Conservation (phyloP, 139 green algal genomes). For the Closterium sp. region DNA sequence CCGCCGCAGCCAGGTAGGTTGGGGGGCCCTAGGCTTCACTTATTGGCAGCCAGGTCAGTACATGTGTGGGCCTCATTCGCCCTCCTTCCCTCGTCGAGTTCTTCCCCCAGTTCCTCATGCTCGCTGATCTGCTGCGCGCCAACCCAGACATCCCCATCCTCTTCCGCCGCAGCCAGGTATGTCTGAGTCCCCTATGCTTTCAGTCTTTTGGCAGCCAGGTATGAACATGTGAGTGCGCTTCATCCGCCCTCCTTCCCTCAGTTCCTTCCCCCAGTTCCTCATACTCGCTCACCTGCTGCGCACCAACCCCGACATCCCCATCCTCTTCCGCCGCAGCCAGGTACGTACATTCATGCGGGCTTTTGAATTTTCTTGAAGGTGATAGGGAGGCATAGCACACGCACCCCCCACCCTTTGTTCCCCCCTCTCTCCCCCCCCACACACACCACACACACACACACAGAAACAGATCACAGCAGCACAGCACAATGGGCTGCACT, state of each 20-base stretch:
- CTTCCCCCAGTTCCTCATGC: background rate
- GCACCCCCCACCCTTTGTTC: no score
- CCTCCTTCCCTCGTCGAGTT: background rate
- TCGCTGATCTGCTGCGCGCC: background rate
- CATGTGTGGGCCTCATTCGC: background rate
- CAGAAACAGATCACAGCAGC: no score
- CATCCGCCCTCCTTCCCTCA: background rate
- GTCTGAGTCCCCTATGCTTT: no score
- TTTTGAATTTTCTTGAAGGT: no score
- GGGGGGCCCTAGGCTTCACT: no score
- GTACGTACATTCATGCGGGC: no score
- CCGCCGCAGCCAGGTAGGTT: background rate
- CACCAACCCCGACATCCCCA: background rate
- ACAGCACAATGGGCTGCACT: no score
- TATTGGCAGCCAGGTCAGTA: no score
- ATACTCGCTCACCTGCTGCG: background rate
- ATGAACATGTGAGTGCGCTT: background rate
- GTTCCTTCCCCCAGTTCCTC: background rate
- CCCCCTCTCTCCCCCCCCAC: no score
- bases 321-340: background rate
- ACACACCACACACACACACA: no score
- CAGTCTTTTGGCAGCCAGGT: no score
- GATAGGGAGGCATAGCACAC: no score
- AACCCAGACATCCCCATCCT: background rate
- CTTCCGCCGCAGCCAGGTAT: background rate